Percentiles rank a stretch among this genome's conserved stretches.
These are phyloP conservation scores for Penicillium sp. DNA, from an alignment of 2,329 filamentous ascomycete species.

Conservation along the genomic window DNA sequence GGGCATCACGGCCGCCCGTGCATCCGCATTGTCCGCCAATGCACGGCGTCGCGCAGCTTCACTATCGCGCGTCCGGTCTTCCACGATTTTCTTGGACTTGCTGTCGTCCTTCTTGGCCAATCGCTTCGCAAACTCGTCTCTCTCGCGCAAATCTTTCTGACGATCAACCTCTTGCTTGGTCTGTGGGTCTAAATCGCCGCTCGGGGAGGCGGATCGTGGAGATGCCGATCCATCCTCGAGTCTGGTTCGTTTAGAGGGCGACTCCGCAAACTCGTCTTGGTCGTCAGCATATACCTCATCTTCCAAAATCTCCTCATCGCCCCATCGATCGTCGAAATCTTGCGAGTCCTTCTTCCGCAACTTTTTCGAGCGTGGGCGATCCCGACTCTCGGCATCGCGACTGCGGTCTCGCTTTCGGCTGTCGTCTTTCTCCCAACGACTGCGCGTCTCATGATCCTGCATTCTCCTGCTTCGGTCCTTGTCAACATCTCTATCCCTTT, in stretches of 20 bases:
- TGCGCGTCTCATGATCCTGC: slow-evolving; percentile 18
- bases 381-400: slow-evolving; percentile 36
- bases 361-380: slow-evolving; percentile 51
- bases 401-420: slow-evolving; percentile 41
- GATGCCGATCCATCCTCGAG: slow-evolving; percentile 55
- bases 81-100: slow-evolving; percentile 65
- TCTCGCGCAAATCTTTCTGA: slow-evolving; percentile 67
- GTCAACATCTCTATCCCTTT: slow-evolving; percentile 22
- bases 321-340: slow-evolving; percentile 76
- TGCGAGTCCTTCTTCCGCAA: slow-evolving; percentile 50
- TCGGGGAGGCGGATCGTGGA: slow-evolving; percentile 32
- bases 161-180: slow-evolving; percentile 58
- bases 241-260: slow-evolving; percentile 68
- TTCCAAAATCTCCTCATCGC: slow-evolving; percentile 62
- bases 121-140: slow-evolving; percentile 75
- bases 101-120: slow-evolving; percentile 69
- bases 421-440: slow-evolving; percentile 35
- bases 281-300: slow-evolving; percentile 42
- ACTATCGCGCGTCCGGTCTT: slow-evolving; percentile 58
- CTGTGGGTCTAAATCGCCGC: slow-evolving; percentile 58
- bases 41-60: slow-evolving; percentile 60
- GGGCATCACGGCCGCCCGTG: slow-evolving; percentile 68
- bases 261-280: slow-evolving; percentile 63
- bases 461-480: slow-evolving; percentile 23
- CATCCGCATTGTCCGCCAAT: slow-evolving; percentile 64